Evolutionary conservation across 2,329 filamentous ascomycete species (phyloP), one percentile per base, ranked within the genome.

Genomic region (Colletotrichum sp.): DNA sequence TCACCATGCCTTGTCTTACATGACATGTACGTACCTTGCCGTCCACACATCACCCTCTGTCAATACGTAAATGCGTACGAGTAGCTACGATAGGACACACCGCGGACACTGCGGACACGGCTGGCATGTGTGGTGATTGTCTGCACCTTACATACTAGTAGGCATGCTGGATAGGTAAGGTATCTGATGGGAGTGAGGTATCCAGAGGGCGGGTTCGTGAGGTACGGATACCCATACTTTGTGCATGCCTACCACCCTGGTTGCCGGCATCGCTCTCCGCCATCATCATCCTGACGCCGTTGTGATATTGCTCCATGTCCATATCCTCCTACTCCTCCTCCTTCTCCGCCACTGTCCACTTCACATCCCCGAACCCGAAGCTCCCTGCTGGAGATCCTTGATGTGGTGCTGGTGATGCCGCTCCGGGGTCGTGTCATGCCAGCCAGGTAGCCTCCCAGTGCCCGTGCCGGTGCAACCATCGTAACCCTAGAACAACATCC

Each of bases 381-480:
- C 68, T 24, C 24, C 21, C 30, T 16, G 26, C 21, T 55, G 32
- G 28, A 34, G 60, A 26, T 63, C 28, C 18, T 18, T 63, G 16
- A 67, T 39, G 24, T 43, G 39, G 52, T 71, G 34, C 39, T 60
- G 67, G 26, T 52, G 64, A 28, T 67, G 36, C 48, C 43, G 67
- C 24, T 52, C 34, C 61, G 36, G 68, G 30, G 61, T 66, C 59
- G 72, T 64, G 67, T 43, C 43, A 74, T 74, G 66, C 66, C 59
- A 32, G 39, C 55, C 28, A 43, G 39, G 39, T 43, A 43, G 39
- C 39, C 61, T 65, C 72, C 72, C 72, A 65, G 66, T 24, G 63
- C 30, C 68, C 24, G 55, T 72, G 32, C 30, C 30, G 72, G 72
- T 75, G 72, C 63, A 72, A 72, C 61, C 72, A 67, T 67, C 36